Percentiles rank a stretch among this genome's conserved stretches.
phyloP scores from a whole-genome alignment of 129 eudicot species.

The Escallonia rubra region DNA sequence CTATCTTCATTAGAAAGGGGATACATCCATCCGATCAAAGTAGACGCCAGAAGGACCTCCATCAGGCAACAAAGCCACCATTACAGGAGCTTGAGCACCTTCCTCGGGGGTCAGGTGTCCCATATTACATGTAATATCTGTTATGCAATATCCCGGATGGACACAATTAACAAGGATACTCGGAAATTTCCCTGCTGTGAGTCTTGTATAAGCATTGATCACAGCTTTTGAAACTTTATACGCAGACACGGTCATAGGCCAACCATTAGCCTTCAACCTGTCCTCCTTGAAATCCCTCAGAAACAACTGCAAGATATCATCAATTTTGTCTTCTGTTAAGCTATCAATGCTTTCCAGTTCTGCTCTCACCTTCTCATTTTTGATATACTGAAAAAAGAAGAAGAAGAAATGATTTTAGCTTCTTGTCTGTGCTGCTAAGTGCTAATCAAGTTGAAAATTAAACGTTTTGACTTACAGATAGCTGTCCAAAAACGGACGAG shows the following conservation, averaged over 20 bases:
- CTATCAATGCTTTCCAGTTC: conserved; percentile 3
- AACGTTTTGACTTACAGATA: background rate
- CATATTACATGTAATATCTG: conserved; percentile 20
- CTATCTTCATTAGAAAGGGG: background rate
- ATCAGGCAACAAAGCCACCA: conserved; percentile 18
- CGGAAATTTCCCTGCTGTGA: conserved; percentile 6
- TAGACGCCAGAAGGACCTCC: conserved; percentile 21
- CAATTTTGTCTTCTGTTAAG: conserved; percentile 14
- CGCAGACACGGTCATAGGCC: conserved; percentile 16
- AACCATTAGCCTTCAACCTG: conserved; percentile 11
- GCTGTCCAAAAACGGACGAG: background rate
- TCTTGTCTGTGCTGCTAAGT: background rate
- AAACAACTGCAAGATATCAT: conserved; percentile 10
- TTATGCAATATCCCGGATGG: conserved; percentile 28
- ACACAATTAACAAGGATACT: conserved; percentile 5
- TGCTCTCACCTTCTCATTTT: conserved; percentile 10
- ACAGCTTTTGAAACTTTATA: conserved; percentile 16
- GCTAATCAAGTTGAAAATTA: too few relatives aligned
- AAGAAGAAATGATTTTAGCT: background rate
- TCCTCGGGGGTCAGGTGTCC: conserved; percentile 26
- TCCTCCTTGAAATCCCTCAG: conserved; percentile 14
- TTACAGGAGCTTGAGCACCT: conserved; percentile 24
- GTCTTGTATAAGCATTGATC: conserved; percentile 16
- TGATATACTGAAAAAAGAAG: conserved; percentile 4
- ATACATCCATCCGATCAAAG: conserved; percentile 5